Conservation (phyloP, 2,329 filamentous ascomycete genomes). For the Fusarium kyushuense region DNA sequence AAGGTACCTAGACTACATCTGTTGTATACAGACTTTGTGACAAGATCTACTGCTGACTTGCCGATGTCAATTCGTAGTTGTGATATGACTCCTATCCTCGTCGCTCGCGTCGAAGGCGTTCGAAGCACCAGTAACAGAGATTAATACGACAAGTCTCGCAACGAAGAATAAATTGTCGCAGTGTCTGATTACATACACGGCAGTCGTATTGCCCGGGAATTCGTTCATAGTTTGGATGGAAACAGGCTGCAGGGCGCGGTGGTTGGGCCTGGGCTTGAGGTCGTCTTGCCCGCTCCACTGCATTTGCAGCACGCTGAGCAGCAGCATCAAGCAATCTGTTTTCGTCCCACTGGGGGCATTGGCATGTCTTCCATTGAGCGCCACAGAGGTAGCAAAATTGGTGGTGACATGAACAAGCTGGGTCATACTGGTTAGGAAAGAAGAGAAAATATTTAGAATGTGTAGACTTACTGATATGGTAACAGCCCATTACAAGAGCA, state of each 20-base stretch:
- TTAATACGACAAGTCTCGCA: too few species aligned
- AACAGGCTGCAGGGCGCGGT: too few species aligned
- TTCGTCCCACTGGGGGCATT: background rate
- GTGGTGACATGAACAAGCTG: slow-evolving; percentile 59
- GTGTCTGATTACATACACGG: too few species aligned
- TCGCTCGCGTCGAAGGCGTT: too few species aligned
- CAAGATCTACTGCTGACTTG: background rate
- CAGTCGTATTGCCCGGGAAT: too few species aligned
- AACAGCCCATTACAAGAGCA: slow-evolving; percentile 62
- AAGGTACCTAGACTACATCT: background rate
- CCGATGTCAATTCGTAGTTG: background rate
- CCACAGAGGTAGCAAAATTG: slow-evolving; percentile 65
- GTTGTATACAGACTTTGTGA: background rate
- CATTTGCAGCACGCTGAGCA: too few species aligned
- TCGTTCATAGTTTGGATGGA: too few species aligned
- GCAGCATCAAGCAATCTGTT: background rate
- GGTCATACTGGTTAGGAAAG: background rate
- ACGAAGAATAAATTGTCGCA: too few species aligned
- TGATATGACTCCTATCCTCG: background rate
- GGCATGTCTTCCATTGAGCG: slow-evolving; percentile 42
- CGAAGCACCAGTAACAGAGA: too few species aligned
- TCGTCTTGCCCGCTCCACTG: too few species aligned
- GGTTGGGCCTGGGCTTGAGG: too few species aligned
- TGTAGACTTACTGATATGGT: slow-evolving; percentile 64
- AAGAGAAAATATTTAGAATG: fast-evolving